Conservation (phyloP, 192 early-diverging fungal species). For the Coemansia sp. region DNA sequence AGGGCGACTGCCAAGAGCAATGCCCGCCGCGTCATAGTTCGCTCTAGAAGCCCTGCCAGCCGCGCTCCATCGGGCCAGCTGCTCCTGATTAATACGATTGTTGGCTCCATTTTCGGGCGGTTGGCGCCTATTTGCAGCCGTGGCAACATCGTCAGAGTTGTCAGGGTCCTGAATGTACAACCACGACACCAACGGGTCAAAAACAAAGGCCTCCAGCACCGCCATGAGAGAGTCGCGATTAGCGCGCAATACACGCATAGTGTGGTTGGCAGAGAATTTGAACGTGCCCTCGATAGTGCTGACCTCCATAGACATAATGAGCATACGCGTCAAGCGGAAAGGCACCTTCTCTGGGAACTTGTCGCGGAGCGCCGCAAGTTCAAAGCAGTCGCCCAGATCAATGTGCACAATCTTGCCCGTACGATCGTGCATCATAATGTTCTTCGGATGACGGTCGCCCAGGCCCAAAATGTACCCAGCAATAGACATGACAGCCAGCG, state of each 20-base stretch:
- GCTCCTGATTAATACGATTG: background rate
- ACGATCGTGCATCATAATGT: constrained; percentile 86
- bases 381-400: constrained; percentile 98
- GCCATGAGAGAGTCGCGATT: constrained; percentile 99
- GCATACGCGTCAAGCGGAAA: constrained; percentile 95
- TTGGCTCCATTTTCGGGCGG: background rate
- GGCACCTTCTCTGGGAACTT: constrained; percentile 95
- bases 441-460: constrained; percentile 95
- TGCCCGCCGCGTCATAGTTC: background rate
- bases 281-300: constrained; percentile 94
- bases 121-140: background rate
- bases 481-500: constrained; percentile 97
- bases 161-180: constrained; percentile 18
- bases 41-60: background rate
- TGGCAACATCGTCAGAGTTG: background rate
- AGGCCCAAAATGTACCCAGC: constrained; percentile 97
- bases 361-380: constrained; percentile 93
- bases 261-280: constrained; percentile 88
- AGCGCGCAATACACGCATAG: constrained; percentile 89
- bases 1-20: constrained; percentile 19
- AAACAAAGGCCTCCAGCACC: constrained; percentile 96
- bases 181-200: constrained; percentile 70
- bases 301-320: constrained; percentile 97
- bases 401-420: constrained; percentile 96
- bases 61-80: constrained; percentile 5